These are phyloP conservation scores for Lepidium africanum DNA, from an alignment of 345 rosid species.

Conservation along the genomic window DNA sequence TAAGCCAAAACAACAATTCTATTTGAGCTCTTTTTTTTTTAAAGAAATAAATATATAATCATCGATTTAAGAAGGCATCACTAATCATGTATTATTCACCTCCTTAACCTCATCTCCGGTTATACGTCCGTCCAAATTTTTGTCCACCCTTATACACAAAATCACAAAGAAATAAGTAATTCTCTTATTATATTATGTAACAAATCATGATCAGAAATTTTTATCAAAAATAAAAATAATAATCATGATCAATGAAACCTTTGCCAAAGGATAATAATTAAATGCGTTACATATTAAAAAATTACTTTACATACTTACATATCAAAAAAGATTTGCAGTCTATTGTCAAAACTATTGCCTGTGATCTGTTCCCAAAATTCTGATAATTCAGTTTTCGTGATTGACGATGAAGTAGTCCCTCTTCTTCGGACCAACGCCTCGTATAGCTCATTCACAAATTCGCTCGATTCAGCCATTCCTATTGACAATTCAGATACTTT, in stretches of 20 bases:
- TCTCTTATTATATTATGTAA: background rate
- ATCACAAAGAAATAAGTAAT: background rate
- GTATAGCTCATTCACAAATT: slow-evolving; percentile 54
- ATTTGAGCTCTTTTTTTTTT: background rate
- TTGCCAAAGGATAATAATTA: no score
- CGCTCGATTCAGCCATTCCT: slow-evolving; percentile 79
- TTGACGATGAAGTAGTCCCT: slow-evolving; percentile 39
- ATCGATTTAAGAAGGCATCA: background rate
- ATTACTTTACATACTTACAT: slow-evolving; percentile 36
- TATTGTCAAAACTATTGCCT: slow-evolving; percentile 63
- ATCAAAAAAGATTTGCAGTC: slow-evolving; percentile 76
- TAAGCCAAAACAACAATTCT: background rate
- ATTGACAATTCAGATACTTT: background rate
- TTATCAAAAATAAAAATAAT: no score
- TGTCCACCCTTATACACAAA: slow-evolving; percentile 56
- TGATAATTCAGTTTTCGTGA: slow-evolving; percentile 43
- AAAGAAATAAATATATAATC: background rate
- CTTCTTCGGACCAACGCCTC: slow-evolving; percentile 62
- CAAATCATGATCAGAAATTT: background rate
- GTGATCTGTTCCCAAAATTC: slow-evolving; percentile 75
- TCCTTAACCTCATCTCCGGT: slow-evolving; percentile 66
- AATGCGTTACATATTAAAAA: no score
- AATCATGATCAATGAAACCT: background rate
- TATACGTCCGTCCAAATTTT: slow-evolving; percentile 69
- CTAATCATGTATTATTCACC: slow-evolving; percentile 29